Evolutionary conservation across 345 rosid species (phyloP).

Genomic region (Citrus mangshanensis): DNA sequence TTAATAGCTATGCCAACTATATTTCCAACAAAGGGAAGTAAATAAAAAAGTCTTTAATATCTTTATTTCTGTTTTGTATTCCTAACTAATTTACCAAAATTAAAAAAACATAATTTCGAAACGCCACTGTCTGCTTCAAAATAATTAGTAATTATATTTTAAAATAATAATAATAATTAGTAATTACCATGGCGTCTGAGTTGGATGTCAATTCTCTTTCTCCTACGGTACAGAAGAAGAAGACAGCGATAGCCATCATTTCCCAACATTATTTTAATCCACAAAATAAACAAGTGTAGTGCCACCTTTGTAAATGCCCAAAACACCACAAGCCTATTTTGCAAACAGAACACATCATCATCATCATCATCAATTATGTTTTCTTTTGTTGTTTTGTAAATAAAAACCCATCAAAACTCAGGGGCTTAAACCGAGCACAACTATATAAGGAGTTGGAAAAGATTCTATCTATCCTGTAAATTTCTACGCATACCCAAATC

Average conservation of each 20-base stretch:
- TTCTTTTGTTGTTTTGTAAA: neutral
- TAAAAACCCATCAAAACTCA: neutral
- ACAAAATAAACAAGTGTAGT: no score
- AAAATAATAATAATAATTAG: no score
- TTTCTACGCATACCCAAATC: neutral
- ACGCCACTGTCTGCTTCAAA: no score
- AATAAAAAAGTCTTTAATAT: neutral
- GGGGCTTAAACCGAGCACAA: neutral
- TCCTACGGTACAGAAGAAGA: no score
- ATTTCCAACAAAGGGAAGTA: no score
- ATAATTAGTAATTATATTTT: no score
- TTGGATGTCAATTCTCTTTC: no score
- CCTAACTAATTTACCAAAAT: neutral
- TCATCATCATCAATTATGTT: neutral
- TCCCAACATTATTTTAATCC: no score
- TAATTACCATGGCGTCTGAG: no score
- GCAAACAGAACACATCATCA: neutral
- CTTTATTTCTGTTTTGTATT: neutral
- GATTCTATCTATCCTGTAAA: neutral
- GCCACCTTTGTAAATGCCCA: neutral
- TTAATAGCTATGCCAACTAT: no score
- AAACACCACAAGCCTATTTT: neutral
- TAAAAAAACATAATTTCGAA: neutral
- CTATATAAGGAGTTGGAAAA: neutral
- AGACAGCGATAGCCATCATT: no score